phyloP scores from a whole-genome alignment of 2,329 filamentous ascomycete species.

The Aspergillus flavus region DNA sequence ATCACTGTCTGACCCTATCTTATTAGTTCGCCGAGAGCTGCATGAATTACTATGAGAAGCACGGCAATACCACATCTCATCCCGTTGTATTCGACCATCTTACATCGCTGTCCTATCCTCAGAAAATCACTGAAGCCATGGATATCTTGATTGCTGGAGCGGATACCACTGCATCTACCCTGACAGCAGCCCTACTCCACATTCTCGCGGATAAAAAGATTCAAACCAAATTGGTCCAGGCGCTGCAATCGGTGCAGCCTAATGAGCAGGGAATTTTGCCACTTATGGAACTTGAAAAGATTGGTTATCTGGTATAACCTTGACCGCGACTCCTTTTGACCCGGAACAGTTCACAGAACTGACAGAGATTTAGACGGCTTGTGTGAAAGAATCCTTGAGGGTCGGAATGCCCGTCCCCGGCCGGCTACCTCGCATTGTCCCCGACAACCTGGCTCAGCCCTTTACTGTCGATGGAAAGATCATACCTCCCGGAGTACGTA shows the following conservation, averaged over 20 bases:
- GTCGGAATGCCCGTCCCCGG: conserved; percentile 12
- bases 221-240: background rate
- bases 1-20: background rate
- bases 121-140: conserved; percentile 9
- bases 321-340: background rate
- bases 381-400: conserved; percentile 15
- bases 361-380: background rate
- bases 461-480: conserved; percentile 9
- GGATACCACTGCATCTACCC: conserved; percentile 16
- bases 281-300: conserved; percentile 8
- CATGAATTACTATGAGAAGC: conserved; percentile 2
- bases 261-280: background rate
- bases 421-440: conserved; percentile 14
- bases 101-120: background rate
- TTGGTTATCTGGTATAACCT: conserved; percentile 3
- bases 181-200: conserved; percentile 7
- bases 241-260: background rate
- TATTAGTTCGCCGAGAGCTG: conserved; percentile 6
- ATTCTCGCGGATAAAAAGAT: background rate
- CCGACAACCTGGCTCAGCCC: background rate
- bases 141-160: conserved; percentile 14
- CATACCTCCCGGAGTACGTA: conserved; percentile 10
- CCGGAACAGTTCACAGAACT: background rate
- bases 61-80: conserved; percentile 6
- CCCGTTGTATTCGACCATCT: conserved; percentile 14